Evolutionary conservation across 805 yeast species (phyloP), one percentile per base, ranked within the genome.

Genomic region (Ogataea angusta): DNA sequence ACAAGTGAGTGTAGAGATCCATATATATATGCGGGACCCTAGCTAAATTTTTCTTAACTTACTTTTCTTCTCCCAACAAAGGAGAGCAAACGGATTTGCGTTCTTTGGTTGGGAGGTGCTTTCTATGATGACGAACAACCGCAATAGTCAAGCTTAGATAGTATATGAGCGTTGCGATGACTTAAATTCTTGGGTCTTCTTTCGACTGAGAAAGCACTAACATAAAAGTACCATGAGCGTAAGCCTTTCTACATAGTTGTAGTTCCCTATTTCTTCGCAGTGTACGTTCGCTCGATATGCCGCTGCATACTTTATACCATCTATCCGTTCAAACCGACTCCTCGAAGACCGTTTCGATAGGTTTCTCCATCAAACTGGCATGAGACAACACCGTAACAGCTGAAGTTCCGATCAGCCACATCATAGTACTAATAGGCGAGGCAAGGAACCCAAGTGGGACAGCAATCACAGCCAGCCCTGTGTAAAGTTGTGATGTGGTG

Each of bases 401-500:
- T 10, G 95, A 83, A 5, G 97, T 93, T 57, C 99, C 98, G 57
- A 93, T 78, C 54, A 93, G 76, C 99, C 99, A 93, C 78, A 93
- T 75, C 70, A 93, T 68, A 10, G 99, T 89, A 43, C 95, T 78
- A 52, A 93, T 63, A 41, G 69, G 69, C 16, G 68, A 64, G 14
- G 68, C 68, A 27, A 63, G 40, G 41, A 65, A 59, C 2, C 67
- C 67, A 31, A 65, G 53, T 9, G 82, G 82, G 36, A 77, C 57
- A 15, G 78, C 68, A 48, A 93, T 70, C 52, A 89, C 74, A 46
- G 88, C 67, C 53, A 93, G 74, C 18, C 83, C 95, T 13, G 96
- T 89, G 72, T 93, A 93, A 49, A 93, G 73, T 66, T 90, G 97
- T 17, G 89, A 78, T 28, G 90, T 76, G 48, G 88, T 78, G 54